Evolutionary conservation across 2,329 filamentous ascomycete genomes (phyloP), one percentile per base, ranked within the genome.

Genomic region (Botryotinia calthae): DNA sequence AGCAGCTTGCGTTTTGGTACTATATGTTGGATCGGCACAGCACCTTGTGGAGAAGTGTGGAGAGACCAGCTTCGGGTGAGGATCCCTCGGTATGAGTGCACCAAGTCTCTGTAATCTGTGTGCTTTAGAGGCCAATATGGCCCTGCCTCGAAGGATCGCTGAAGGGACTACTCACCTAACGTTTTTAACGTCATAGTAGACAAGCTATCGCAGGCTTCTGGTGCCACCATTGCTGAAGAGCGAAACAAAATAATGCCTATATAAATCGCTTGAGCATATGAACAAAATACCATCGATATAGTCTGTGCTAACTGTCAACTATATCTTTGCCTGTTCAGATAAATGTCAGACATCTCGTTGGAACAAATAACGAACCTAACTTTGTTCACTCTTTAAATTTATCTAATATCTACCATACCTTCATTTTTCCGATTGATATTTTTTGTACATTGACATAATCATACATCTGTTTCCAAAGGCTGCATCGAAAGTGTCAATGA

Each of bases 171-270:
- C 2, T 42, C 10, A 42, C 14, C 40, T 16, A 14, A 9, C 12
- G 2, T n/a, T 51, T 51, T 4, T 14, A n/a, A 6, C 3, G 4
- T 51, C 22, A 48, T 9, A 51, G 48, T 22, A 51, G 10, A 51
- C 25, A 4, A n/a, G 4, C 2, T n/a, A 10, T 51, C 48, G 22
- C 2, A 1, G 25, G 22, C 4, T 16, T 51, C 25, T 14, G 25
- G 16, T n/a, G 10, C 4, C 22, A 5, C 10, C 25, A 51, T 51
- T 51, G 48, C 48, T 12, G 10, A 22, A 51, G 10, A 10, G 3
- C 4, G 14, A 1, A 14, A 51, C 0, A 12, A 51, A n/a, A n/a
- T n/a, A 51, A 51, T 7, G n/a, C 1, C 12, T 0, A 25, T 12
- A n/a, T 51, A 12, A 14, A n/a, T 51, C 12, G 25, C 48, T 51